A percentile compares a stretch with the other conserved stretches of the same genome.
Conservation (phyloP, 164 flowering plant species). For the Warburgia ugandensis region DNA sequence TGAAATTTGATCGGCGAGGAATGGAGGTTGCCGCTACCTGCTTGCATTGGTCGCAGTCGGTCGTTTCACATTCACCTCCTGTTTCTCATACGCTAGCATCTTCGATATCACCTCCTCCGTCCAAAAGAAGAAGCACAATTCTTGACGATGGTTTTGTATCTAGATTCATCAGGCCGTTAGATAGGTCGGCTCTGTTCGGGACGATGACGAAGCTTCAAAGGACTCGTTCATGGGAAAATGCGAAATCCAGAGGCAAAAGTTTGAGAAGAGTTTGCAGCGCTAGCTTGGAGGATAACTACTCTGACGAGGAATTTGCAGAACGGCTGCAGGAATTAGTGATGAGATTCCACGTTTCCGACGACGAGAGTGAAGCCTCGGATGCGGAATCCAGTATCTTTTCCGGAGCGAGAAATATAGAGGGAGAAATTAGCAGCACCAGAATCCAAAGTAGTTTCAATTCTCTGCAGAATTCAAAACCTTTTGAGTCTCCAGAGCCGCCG, state of each 20-base stretch:
- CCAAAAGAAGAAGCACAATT: conserved; percentile 14
- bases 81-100: conserved; percentile 50
- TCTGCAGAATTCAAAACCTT: conserved; percentile 2
- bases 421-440: neutral
- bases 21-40: conserved; percentile 41
- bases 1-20: too few relatives aligned
- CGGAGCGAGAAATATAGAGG: neutral
- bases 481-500: conserved; percentile 19
- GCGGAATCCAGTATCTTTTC: neutral
- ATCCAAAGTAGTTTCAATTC: neutral
- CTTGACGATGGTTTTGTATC: conserved; percentile 16
- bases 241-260: conserved; percentile 14
- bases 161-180: conserved; percentile 15
- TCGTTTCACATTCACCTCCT: conserved; percentile 34
- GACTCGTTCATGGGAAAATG: conserved; percentile 36
- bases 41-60: conserved; percentile 49
- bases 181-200: conserved; percentile 36
- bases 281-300: conserved; percentile 31
- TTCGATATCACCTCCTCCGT: conserved; percentile 32
- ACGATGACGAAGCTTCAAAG: conserved; percentile 21
- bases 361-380: conserved; percentile 6
- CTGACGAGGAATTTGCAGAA: conserved; percentile 65
- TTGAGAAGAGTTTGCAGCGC: conserved; percentile 42
- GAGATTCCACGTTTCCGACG: conserved; percentile 37
- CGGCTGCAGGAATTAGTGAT: conserved; percentile 47